Evolutionary conservation across 495 filamentous ascomycete genomes (phyloP), one percentile per base, ranked within the genome.

Genomic region (Rhypophila decipiens): DNA sequence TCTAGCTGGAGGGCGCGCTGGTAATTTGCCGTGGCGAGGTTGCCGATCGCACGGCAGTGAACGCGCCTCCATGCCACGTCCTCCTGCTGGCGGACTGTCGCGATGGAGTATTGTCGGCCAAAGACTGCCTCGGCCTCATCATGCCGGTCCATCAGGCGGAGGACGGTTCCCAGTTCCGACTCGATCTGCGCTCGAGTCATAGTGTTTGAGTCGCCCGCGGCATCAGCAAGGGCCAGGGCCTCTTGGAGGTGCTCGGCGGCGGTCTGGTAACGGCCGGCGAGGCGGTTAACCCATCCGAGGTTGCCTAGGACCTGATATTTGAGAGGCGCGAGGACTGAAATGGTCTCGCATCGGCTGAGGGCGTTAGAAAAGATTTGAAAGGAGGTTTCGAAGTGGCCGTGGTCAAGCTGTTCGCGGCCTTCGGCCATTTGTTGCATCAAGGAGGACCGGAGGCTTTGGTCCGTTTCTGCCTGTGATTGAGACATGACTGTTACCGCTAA

Each of bases 31-130:
- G 61, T 61, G 2, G 65, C 65, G 4, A 63, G 39, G 19, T 65
- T 66, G 10, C 66, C 66, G 22, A 65, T 55, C 1, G 65, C 52
- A 21, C 66, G 65, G 23, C 63, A 68, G 8, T 50, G 47, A n/a
- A n/a, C n/a, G n/a, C n/a, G n/a, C n/a, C n/a, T n/a, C n/a, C n/a
- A n/a, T n/a, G n/a, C n/a, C 21, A 46, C 44, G 3, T 27, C 22
- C 4, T 57, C 49, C 3, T 40, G 11, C 11, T 47, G 44, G 11
- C 59, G 41, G 13, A 55, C 13, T 34, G 50, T 57, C 2, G 64
- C 64, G 4, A 43, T 49, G 1, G 38, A 15, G 42, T 60, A 59
- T 24, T 68, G 61, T 13, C 48, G 44, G 38, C 43, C 24, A 22
- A 63, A 53, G 15, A 42, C 53, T 13, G 7, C 27, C 13, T 31